Evolutionary conservation across 257 asterid species (phyloP), one percentile per base, ranked within the genome.

Genomic region (Solanum peruvianum): DNA sequence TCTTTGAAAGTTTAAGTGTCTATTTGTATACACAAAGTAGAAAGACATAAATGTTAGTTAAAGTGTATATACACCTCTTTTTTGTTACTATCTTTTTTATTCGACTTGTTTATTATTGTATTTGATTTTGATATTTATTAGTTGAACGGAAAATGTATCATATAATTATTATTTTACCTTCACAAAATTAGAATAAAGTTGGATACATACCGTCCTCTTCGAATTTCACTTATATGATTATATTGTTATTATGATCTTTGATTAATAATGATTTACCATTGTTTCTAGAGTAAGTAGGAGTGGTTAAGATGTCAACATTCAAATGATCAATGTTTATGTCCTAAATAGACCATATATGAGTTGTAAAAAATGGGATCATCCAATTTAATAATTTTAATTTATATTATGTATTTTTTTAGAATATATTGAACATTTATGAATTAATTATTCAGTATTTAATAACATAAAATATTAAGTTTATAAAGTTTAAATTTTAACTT

Each of bases 171-270:
- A 1, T 2, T 47, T 47, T 14, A 13, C 3, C 16, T n/a, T 62
- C 0, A 1, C 0, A n/a, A 23, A 23, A 62, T n/a, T n/a, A 11
- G 0, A 18, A 3, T 56, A 11, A 23, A 62, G 2, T 20, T 20
- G 3, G 1, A 58, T 20, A 42, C 0, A 56, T 58, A 20, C 1
- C 1, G 2, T 1, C 66, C 5, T 58, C 25, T 1, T 58, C 2
- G 0, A 8, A 8, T 1, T 58, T 4, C 0, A 58, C 5, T 0
- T 20, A 58, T 56, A 18, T 16, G 62, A 16, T 15, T 23, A n/a
- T 5, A 62, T 64, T 10, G 1, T n/a, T 64, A 8, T 64, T n/a
- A 64, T 64, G 0, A n/a, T 56, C 25, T 37, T 37, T 37, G 39
- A 20, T 64, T 12, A 21, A 72, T 2, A 84, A 88, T 87, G 76